Evolutionary conservation across 2,329 filamentous ascomycete species (phyloP).

Genomic region (Trichophyton mentagrophytes): DNA sequence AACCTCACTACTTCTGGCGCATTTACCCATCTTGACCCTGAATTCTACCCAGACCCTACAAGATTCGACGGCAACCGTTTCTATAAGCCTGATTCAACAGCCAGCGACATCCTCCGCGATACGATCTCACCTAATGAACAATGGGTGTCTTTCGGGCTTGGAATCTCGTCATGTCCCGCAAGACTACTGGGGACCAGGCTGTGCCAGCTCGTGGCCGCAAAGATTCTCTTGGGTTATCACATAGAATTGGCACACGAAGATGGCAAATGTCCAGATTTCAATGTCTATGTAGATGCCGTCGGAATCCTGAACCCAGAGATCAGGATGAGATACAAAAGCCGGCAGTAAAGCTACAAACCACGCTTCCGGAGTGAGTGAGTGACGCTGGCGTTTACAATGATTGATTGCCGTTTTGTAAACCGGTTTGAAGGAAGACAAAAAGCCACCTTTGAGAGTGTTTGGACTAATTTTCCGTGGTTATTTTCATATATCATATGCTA

Average conservation of each 20-base stretch:
- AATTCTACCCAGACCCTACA: neutral
- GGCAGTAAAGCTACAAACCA: neutral
- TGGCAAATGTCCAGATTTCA: neutral
- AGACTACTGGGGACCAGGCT: neutral
- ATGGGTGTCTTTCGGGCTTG: neutral
- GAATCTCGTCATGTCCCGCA: neutral
- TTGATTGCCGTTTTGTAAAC: no score
- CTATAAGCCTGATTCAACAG: neutral
- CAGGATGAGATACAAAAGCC: neutral
- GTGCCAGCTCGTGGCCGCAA: neutral
- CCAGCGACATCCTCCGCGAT: neutral
- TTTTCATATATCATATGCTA: no score
- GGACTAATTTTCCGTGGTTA: no score
- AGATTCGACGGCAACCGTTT: slow-evolving; percentile 1
- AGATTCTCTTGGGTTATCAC: neutral
- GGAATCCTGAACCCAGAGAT: neutral
- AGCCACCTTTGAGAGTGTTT: no score
- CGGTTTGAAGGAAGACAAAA: no score
- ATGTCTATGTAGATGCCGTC: neutral
- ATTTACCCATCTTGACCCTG: slow-evolving; percentile 1
- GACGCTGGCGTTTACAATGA: no score
- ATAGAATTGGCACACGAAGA: neutral
- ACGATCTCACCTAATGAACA: neutral
- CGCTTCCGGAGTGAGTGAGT: neutral
- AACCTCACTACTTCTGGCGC: neutral